Evolutionary conservation across 2,329 filamentous ascomycete species (phyloP).

Genomic region (Talaromyces sp.): DNA sequence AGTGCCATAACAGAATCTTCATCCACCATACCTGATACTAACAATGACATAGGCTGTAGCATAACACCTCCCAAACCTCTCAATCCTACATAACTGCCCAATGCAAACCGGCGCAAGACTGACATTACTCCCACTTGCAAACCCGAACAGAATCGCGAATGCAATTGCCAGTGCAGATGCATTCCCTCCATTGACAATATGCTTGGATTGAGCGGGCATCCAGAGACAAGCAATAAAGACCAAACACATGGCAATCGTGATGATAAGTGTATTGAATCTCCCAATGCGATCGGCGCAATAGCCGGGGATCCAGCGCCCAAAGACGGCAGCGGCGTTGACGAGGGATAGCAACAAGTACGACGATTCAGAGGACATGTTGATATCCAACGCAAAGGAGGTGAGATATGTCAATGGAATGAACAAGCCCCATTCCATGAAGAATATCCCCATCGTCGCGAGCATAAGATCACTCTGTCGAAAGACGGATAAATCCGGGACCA

Average conservation of each 20-base stretch:
- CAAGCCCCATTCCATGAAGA: conserved; percentile 68
- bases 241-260: conserved; percentile 60
- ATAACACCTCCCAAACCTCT: conserved; percentile 79
- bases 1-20: neutral
- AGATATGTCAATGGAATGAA: conserved; percentile 81
- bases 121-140: conserved; percentile 74
- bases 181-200: conserved; percentile 32
- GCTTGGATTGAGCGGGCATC: conserved; percentile 52
- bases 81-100: conserved; percentile 71
- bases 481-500: conserved; percentile 60
- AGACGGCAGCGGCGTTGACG: neutral
- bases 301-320: conserved; percentile 67
- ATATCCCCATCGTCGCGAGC: conserved; percentile 61
- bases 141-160: conserved; percentile 73
- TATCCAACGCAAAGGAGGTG: conserved; percentile 62
- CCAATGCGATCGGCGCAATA: conserved; percentile 62
- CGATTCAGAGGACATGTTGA: conserved; percentile 63
- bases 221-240: conserved; percentile 67
- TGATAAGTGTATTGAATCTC: conserved; percentile 75
- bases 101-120: conserved; percentile 82
- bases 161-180: conserved; percentile 61
- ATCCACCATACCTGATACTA: conserved; percentile 55
- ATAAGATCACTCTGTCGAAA: conserved; percentile 58
- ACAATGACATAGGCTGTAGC: conserved; percentile 80
- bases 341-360: conserved; percentile 46